Evolutionary conservation across 2,329 filamentous ascomycete genomes (phyloP).

Genomic region (Arthroderma sp.): DNA sequence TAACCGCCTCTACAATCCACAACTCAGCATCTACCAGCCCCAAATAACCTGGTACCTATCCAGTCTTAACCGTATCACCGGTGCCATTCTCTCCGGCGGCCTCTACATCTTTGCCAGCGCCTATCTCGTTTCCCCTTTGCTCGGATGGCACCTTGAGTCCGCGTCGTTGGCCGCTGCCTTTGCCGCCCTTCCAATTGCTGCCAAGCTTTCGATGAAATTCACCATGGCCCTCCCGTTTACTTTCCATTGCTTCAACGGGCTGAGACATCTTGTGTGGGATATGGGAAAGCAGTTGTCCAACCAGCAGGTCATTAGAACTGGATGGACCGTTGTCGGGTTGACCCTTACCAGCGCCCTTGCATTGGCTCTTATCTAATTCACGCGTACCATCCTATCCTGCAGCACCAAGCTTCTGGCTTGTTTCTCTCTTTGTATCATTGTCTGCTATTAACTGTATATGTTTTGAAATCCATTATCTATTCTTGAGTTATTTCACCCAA

Average conservation of each 20-base stretch:
- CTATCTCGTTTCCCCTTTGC: constrained; percentile 67
- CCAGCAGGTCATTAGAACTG: constrained; percentile 51
- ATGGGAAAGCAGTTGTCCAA: constrained; percentile 51
- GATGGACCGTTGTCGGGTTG: constrained; percentile 51
- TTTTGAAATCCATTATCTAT: not conserved
- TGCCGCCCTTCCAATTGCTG: constrained; percentile 46
- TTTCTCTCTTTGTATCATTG: constrained; percentile 8
- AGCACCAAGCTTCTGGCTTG: not conserved
- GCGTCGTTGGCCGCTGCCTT: constrained; percentile 53
- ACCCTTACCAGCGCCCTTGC: constrained; percentile 39
- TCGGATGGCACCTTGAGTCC: constrained; percentile 59
- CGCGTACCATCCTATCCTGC: not conserved
- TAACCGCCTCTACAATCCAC: constrained; percentile 68
- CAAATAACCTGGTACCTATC: constrained; percentile 75
- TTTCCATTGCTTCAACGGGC: constrained; percentile 56
- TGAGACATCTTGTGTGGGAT: constrained; percentile 63
- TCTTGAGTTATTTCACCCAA: not conserved
- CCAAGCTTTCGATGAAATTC: constrained; percentile 50
- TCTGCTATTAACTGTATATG: constrained; percentile 8
- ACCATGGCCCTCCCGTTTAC: constrained; percentile 52
- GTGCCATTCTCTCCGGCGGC: constrained; percentile 54
- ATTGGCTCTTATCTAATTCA: constrained; percentile 36
- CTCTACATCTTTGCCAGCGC: constrained; percentile 70
- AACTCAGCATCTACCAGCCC: constrained; percentile 73
- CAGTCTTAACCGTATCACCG: constrained; percentile 74